These are phyloP conservation scores for Ascocoryne sarcoides DNA, from an alignment of 2,329 filamentous ascomycete species.

Conservation along the genomic window DNA sequence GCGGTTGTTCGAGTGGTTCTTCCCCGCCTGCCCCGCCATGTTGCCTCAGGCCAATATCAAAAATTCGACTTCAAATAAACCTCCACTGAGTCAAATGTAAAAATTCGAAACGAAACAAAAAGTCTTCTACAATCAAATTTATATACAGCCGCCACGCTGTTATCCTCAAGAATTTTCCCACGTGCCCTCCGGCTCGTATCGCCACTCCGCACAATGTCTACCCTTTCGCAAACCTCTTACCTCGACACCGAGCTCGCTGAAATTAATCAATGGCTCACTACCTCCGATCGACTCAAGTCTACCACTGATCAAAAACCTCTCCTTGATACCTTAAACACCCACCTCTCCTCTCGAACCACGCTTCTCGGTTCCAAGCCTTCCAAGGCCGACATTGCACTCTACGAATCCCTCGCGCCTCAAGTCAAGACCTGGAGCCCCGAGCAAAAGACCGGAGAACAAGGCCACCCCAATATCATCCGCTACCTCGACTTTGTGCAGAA, in stretches of 20 bases:
- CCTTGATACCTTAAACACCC: conserved; percentile 72
- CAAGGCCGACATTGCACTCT: conserved; percentile 76
- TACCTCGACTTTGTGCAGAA: conserved; percentile 95
- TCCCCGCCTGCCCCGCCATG: too few relatives aligned
- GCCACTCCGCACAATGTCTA: conserved; percentile 51
- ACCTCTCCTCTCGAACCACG: conserved; percentile 82
- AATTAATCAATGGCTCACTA: conserved; percentile 81
- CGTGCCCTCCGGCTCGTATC: conserved; percentile 26
- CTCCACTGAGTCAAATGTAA: too few relatives aligned
- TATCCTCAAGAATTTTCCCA: conserved; percentile 20
- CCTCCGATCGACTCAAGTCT: conserved; percentile 59
- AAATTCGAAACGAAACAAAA: too few relatives aligned
- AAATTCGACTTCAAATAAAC: too few relatives aligned
- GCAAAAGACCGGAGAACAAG: conserved; percentile 81
- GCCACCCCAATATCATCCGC: conserved; percentile 84
- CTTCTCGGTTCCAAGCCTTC: conserved; percentile 85
- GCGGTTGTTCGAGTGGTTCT: too few relatives aligned
- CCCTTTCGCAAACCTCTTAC: conserved; percentile 62
- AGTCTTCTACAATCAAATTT: too few relatives aligned
- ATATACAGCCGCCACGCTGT: conserved; percentile 23
- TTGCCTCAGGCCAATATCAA: too few relatives aligned
- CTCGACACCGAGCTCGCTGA: conserved; percentile 73
- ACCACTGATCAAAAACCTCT: conserved; percentile 52
- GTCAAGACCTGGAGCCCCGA: conserved; percentile 76
- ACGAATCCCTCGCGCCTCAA: conserved; percentile 65